Evolutionary conservation across 2,329 filamentous ascomycete species (phyloP), one percentile per base, ranked within the genome.

Genomic region (Pyrenophora tritici-repentis): DNA sequence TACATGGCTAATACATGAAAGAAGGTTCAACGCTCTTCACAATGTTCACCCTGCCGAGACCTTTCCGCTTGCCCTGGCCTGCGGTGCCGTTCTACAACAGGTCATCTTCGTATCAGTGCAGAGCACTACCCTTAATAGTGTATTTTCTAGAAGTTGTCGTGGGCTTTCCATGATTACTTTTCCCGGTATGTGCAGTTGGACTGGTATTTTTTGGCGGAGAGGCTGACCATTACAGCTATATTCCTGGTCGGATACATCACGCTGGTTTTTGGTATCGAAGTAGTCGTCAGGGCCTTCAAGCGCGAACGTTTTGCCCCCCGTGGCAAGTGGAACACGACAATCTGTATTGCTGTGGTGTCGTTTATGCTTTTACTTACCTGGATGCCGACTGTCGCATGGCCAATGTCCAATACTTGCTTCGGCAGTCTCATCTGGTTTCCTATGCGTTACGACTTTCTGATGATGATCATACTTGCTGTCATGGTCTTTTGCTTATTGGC

Each of bases 391-490:
- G 75, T 81, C 47, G 76, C 83, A 42, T 73, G 81, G 55, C 78
- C 75, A 4, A 80, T 86, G 36, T 78, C 79, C 5, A 80, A 86
- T 56, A 78, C 81, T 44, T 90, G 87, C 73, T 85, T 88, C 61
- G 85, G 84, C 18, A 85, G 84, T 5, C 76, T 90, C 6, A 83
- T 88, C 58, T 89, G 84, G 83, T 87, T 87, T 55, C 75, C 88
- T 35, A 78, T 82, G 47, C 78, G 76, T 58, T 89, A 85, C 72
- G 79, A 83, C n/a, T 66, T 79, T 12, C 79, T 81, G 4, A 81
- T 80, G 50, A 81, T 89, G 47, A 76, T 76, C 8, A 65, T 87
- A 1, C 67, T 88, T 9, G 70, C 80, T 17, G 65, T 76, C 16
- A 76, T 86, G 36, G 73, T 79, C n/a, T 67, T 77, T 31, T 65